phyloP scores from a whole-genome alignment of 2,329 filamentous ascomycete species.

The Colletotrichum simmondsii region DNA sequence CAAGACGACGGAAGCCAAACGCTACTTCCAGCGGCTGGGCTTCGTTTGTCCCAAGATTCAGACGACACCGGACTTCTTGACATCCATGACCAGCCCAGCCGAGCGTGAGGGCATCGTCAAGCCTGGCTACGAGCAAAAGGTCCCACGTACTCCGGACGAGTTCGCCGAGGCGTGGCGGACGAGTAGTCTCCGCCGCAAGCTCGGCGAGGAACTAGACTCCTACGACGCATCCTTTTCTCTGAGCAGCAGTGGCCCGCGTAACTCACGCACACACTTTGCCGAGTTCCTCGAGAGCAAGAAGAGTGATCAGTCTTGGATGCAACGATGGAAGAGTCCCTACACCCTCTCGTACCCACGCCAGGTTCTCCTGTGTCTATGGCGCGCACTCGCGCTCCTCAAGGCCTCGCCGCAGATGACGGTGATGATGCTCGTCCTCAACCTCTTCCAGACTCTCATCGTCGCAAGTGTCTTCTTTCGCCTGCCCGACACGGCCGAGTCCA shows the following conservation, averaged over 20 bases:
- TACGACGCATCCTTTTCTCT: slow-evolving; percentile 15
- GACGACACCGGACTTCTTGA: slow-evolving; percentile 80
- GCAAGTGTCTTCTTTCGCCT: slow-evolving; percentile 75
- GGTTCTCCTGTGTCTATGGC: slow-evolving; percentile 37
- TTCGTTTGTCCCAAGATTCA: slow-evolving; percentile 65
- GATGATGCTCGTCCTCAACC: slow-evolving; percentile 43
- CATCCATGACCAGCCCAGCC: slow-evolving; percentile 54
- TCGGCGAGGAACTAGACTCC: slow-evolving; percentile 1
- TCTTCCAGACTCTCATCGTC: slow-evolving; percentile 73
- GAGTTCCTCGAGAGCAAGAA: slow-evolving; percentile 22
- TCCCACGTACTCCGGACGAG: slow-evolving; percentile 49
- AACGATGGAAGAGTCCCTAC: slow-evolving; percentile 35
- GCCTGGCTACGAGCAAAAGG: slow-evolving; percentile 46
- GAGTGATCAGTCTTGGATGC: slow-evolving; percentile 19
- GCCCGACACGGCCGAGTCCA: slow-evolving; percentile 61
- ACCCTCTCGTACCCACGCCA: slow-evolving; percentile 38
- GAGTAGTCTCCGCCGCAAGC: slow-evolving; percentile 10
- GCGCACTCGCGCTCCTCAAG: slow-evolving; percentile 33
- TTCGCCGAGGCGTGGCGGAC: slow-evolving; percentile 49
- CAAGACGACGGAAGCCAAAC: slow-evolving; percentile 36
- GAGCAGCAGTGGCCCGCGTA: neutral
- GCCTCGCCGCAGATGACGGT: slow-evolving; percentile 36
- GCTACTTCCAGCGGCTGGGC: slow-evolving; percentile 52
- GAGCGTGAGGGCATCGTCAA: slow-evolving; percentile 50
- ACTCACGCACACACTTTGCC: slow-evolving; percentile 15